Percentiles rank a stretch among this genome's conserved stretches.
Conservation (phyloP, 805 yeast species). For the Sugiyamaella chiloensis region DNA sequence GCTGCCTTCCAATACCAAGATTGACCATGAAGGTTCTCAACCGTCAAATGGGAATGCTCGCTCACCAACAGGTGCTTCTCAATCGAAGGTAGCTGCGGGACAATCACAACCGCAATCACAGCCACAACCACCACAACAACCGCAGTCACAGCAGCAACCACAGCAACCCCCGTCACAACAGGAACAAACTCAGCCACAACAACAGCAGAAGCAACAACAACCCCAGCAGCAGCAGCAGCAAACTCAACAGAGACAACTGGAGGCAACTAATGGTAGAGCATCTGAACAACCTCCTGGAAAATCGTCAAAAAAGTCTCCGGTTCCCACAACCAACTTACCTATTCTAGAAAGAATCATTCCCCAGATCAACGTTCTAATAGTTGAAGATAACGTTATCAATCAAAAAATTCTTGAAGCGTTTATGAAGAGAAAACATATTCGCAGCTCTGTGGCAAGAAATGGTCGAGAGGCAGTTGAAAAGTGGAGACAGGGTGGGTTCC, state of each 20-base stretch:
- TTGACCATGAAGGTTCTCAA: not conserved
- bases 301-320: not conserved
- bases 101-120: not conserved
- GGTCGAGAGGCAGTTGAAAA: constrained; percentile 94
- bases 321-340: constrained; percentile 10
- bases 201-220: not conserved
- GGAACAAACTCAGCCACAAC: not conserved
- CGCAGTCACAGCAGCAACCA: not conserved
- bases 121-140: not conserved
- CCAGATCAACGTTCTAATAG: constrained; percentile 84
- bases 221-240: not conserved
- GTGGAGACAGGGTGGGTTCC: constrained; percentile 94
- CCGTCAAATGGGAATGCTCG: not conserved
- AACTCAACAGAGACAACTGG: constrained; percentile 1
- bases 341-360: constrained; percentile 63
- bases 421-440: constrained; percentile 77
- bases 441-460: constrained; percentile 81
- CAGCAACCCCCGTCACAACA: not conserved
- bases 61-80: not conserved
- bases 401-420: constrained; percentile 89
- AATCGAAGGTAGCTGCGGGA: too few species aligned
- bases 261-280: not conserved
- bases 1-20: not conserved
- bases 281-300: not conserved
- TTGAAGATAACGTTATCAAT: constrained; percentile 94